Conservation (phyloP, 225 moss, liverwort and hornwort species). For the Marchantia polymorpha region DNA sequence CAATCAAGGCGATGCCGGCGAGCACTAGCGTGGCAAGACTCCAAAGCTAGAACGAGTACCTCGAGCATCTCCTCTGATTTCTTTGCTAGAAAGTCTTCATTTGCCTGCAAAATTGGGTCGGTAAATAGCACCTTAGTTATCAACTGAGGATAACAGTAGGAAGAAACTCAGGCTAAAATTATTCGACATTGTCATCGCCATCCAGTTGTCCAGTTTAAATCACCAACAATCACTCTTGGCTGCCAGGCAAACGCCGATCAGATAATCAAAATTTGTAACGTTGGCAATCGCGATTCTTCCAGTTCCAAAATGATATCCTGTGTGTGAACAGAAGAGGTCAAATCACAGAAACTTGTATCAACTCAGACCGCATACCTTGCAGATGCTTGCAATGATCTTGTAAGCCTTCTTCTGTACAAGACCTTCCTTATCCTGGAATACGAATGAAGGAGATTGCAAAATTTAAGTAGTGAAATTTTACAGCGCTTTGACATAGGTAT, state of each 20-base stretch:
- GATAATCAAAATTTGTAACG: too few species aligned
- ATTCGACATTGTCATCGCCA: too few species aligned
- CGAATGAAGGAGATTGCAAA: neutral
- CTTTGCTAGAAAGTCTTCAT: slow-evolving; percentile 65
- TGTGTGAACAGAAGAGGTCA: too few species aligned
- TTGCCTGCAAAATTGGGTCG: slow-evolving; percentile 40
- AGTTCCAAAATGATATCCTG: too few species aligned
- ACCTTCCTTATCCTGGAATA: slow-evolving; percentile 68
- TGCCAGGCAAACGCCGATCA: too few species aligned
- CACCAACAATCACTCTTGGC: too few species aligned
- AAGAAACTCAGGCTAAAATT: too few species aligned
- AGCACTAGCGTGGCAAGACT: slow-evolving; percentile 83
- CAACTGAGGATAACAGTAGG: neutral
- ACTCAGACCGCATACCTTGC: slow-evolving; percentile 47
- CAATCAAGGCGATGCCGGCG: slow-evolving; percentile 83
- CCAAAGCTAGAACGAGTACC: slow-evolving; percentile 58
- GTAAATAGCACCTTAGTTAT: neutral
- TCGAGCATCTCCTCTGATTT: slow-evolving; percentile 81
- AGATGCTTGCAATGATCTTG: slow-evolving; percentile 79
- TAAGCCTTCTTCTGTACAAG: slow-evolving; percentile 94
- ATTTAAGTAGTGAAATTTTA: neutral
- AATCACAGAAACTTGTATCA: neutral
- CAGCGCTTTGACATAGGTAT: neutral
- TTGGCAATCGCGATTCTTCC: too few species aligned
- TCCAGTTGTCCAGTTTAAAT: too few species aligned